Evolutionary conservation across 306 rosid genomes (phyloP), one percentile per base, ranked within the genome.

Genomic region (Crotalaria pallida): DNA sequence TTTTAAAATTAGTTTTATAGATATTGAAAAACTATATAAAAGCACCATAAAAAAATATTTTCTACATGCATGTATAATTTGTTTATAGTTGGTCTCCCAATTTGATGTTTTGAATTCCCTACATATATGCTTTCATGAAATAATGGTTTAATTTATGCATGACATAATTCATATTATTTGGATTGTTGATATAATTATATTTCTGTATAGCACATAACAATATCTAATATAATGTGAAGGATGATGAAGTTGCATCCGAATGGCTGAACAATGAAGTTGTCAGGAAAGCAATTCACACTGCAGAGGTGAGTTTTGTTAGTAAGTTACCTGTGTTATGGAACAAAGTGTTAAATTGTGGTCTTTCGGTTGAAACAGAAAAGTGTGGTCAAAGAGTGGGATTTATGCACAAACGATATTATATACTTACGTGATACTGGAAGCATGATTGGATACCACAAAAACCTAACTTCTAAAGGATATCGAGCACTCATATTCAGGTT

Each of bases 401-500:
- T 88, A 47, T 91, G 97, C 48, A 79, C 90, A 10, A 3, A 3
- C 36, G 6, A 31, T 31, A 2, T 90, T 22, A 0, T 0, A 1
- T 88, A 71, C 69, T 0, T 7, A 40, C 89, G 83, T 61, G 88
- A 88, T 36, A 41, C 85, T 23, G 97, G 95, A 31, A 87, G 92
- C 77, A 86, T 89, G 96, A 84, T 89, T 77, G 52, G 52, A 3
- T 86, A 57, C 81, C 96, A 86, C 77, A 78, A 43, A 73, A 79
- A 81, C 74, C 84, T 89, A 41, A 87, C 96, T 44, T 65, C 71
- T 1, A 74, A 26, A 61, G 92, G 92, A 34, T 89, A 86, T 73
- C 76, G 80, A 3, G 90, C 88, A 11, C 90, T 89, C 29, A 84
- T 89, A 41, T 86, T 15, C 77, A 89, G 96, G 96, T 86, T 52